Percentiles rank a stretch among this genome's conserved stretches.
Conservation (phyloP, 108 stramenopile species). For the Cylindrotheca closterium region DNA sequence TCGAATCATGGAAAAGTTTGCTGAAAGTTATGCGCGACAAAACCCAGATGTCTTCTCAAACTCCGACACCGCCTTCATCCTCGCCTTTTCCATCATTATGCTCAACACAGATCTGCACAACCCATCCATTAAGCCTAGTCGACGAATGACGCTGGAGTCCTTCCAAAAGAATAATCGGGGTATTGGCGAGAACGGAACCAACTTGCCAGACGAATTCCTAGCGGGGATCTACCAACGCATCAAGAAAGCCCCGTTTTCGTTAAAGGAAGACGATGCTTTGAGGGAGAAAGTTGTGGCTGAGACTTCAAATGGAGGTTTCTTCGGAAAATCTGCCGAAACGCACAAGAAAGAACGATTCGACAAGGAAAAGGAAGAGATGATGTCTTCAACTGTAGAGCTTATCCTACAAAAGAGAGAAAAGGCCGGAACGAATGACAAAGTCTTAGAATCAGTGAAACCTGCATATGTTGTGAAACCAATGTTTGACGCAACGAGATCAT, state of each 20-base stretch:
- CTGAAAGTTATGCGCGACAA: conserved; percentile 90
- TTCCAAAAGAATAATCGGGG: conserved; percentile 96
- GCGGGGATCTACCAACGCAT: conserved; percentile 92
- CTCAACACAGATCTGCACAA: conserved; percentile 98
- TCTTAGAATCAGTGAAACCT: conserved; percentile 38
- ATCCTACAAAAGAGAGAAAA: conserved; percentile 15
- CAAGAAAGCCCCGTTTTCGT: conserved; percentile 85
- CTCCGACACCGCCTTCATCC: conserved; percentile 96
- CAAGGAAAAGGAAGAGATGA: conserved; percentile 94
- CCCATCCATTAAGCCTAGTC: conserved; percentile 91
- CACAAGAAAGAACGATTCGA: conserved; percentile 76
- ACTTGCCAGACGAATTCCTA: conserved; percentile 90
- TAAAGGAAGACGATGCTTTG: conserved; percentile 94
- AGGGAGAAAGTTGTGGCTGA: conserved; percentile 55
- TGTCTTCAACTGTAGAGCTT: conserved; percentile 73
- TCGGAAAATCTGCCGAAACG: conserved; percentile 64
- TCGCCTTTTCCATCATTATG: conserved; percentile 99
- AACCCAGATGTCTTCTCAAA: conserved; percentile 86
- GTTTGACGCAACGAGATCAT: conserved; percentile 98
- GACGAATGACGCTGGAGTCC: conserved; percentile 93
- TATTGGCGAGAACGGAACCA: conserved; percentile 92
- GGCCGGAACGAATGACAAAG: conserved; percentile 17
- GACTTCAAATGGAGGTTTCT: conserved; percentile 27
- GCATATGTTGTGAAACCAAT: conserved; percentile 66
- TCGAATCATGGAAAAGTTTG: conserved; percentile 99